Conservation (phyloP, 345 rosid genomes). For the Salix caprea region DNA sequence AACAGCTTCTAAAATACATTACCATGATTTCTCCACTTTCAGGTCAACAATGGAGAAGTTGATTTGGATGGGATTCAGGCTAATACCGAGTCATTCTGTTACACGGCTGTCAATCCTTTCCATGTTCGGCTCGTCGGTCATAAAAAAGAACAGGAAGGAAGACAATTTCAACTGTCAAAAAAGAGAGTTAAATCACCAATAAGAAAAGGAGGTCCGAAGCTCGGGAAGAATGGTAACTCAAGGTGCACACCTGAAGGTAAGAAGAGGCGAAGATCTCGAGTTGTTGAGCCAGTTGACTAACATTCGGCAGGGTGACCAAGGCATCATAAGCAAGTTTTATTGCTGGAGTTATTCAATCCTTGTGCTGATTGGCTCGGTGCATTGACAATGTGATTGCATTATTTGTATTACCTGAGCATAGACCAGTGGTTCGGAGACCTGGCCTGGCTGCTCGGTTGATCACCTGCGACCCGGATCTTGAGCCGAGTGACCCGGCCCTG, state of each 20-base stretch:
- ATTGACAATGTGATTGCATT: neutral
- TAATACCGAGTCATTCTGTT: slow-evolving; percentile 46
- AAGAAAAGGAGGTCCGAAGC: slow-evolving; percentile 33
- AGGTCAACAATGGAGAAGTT: slow-evolving; percentile 94
- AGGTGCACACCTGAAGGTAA: slow-evolving; percentile 70
- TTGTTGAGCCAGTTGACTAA: slow-evolving; percentile 37
- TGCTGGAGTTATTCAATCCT: slow-evolving; percentile 7
- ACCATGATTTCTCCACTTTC: slow-evolving; percentile 14
- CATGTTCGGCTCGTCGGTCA: slow-evolving; percentile 44
- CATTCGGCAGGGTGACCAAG: slow-evolving; percentile 30
- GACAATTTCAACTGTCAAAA: slow-evolving; percentile 29
- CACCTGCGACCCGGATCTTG: too few relatives aligned
- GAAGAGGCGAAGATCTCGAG: slow-evolving; percentile 58
- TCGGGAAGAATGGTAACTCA: slow-evolving; percentile 32
- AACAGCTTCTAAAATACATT: neutral
- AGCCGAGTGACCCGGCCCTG: too few relatives aligned
- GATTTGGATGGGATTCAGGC: slow-evolving; percentile 50
- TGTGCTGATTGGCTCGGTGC: neutral
- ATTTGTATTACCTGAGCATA: neutral
- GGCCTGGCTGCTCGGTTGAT: too few relatives aligned
- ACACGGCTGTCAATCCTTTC: slow-evolving; percentile 70
- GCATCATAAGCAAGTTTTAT: neutral
- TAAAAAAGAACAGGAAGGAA: slow-evolving; percentile 25
- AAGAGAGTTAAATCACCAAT: slow-evolving; percentile 63
- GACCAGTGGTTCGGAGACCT: too few relatives aligned